A percentile compares a stretch with the other conserved stretches of the same genome.
Conservation (phyloP, 169 alveolate species). For the Eimeria sp. region DNA sequence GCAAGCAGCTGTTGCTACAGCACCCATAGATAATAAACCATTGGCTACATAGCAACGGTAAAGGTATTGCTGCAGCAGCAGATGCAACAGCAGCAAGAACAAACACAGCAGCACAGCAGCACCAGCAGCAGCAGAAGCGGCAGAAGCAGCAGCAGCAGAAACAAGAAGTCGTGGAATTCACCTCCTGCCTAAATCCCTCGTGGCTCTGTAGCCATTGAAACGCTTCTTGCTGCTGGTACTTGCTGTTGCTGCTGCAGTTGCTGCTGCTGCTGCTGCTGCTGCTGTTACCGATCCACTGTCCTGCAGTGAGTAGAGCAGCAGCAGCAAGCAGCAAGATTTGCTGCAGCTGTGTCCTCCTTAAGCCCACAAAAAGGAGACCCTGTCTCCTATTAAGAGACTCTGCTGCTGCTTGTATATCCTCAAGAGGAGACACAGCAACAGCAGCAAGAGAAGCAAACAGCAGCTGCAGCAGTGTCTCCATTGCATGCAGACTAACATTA, state of each 20-base stretch:
- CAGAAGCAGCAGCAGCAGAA: too few relatives aligned
- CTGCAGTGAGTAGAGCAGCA: constrained; percentile 22
- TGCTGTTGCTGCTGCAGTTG: constrained; percentile 55
- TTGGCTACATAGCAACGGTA: too few relatives aligned
- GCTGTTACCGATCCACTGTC: constrained; percentile 40
- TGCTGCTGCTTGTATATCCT: not conserved
- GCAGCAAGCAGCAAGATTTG: constrained; percentile 40
- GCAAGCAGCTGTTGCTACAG: not conserved
- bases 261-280: constrained; percentile 56
- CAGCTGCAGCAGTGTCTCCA: constrained; percentile 57
- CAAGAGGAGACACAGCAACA: not conserved
- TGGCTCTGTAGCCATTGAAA: constrained; percentile 20
- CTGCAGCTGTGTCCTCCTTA: constrained; percentile 52
- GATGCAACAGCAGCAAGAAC: too few relatives aligned
- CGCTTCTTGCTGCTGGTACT: constrained; percentile 10
- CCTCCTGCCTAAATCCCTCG: constrained; percentile 15
- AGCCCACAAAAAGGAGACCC: constrained; percentile 32
- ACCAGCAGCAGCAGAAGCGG: too few relatives aligned
- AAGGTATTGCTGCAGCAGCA: not conserved
- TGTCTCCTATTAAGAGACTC: not conserved
- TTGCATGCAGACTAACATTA: constrained; percentile 2
- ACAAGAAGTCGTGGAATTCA: too few relatives aligned
- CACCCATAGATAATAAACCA: too few relatives aligned
- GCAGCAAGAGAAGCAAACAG: constrained; percentile 40
- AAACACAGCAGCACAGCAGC: too few relatives aligned